Base-by-base conservation (phyloP, 2,329 filamentous ascomycete genomes). In the Cladosporium oxysporum region DNA sequence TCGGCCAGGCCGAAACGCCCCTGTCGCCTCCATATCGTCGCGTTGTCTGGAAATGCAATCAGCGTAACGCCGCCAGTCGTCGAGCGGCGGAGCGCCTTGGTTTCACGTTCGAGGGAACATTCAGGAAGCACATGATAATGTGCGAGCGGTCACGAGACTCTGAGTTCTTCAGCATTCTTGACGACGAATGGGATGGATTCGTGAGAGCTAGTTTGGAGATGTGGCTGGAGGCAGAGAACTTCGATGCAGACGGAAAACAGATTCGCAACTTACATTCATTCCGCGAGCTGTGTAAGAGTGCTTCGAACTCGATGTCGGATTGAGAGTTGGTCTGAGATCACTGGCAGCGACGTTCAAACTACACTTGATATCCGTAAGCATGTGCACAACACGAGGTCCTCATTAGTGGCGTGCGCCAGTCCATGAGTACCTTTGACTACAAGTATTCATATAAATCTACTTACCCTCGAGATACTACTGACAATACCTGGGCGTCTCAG, bases 41-140 rank as follows among this genome's bases (percentile, higher is more conserved):
- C 8, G 82, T 88, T 4, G 87, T 89, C 73, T 90, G 88, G 87
- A 90, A 90, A 71, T 87, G 85, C 62, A 83, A 90, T 71, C 69
- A 79, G 18, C 76, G 87, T 12, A 90, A 90, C 71, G 77, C 70
- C 41, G 78, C 82, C 0, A 88, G 85, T 53, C 76, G 80, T 16
- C 76, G 81, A 4, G 87, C 88, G 0, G 88, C 88, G 0, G 65
- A 76, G 69, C 77, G 88, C 2, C 73, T 88, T 10, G 88, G 88
- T 0, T 90, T 89, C 69, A 74, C 74, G 0, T 85, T 77, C 69
- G 88, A 90, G 73, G 88, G 88, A 0, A 71, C 82, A 0, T 89
- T 89, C 68, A 80, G 87, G 62, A 85, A 87, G 68, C 87, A 90
- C 72, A 82, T 88, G 82, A 79, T 90, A 33, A 71, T 84, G 8